Evolutionary conservation across 2,329 filamentous ascomycete species (phyloP).

Genomic region (Fonsecaea pugnacius): DNA sequence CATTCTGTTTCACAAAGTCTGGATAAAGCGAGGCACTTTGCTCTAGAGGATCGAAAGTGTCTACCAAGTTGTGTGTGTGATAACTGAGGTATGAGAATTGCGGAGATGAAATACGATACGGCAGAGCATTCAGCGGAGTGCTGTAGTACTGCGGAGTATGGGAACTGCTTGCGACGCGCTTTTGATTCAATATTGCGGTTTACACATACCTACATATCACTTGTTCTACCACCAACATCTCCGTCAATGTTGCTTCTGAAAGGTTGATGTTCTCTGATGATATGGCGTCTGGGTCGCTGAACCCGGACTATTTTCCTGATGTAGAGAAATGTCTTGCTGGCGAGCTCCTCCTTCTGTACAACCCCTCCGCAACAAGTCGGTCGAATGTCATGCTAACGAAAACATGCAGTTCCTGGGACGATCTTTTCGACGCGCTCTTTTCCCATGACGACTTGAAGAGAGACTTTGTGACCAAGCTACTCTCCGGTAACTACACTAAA

Average conservation of each 20-base stretch:
- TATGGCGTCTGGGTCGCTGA: constrained; percentile 30
- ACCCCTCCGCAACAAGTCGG: neutral
- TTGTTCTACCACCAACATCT: constrained; percentile 1
- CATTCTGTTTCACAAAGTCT: no score
- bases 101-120: no score
- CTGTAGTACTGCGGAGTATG: constrained; percentile 11
- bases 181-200: neutral
- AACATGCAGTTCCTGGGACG: constrained; percentile 32
- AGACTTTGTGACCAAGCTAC: constrained; percentile 20
- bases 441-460: constrained; percentile 26
- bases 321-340: constrained; percentile 42
- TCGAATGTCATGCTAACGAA: constrained; percentile 15
- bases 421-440: constrained; percentile 30
- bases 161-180: constrained; percentile 17
- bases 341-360: constrained; percentile 30
- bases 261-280: constrained; percentile 27
- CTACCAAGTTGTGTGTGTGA: no score
- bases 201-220: neutral
- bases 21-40: no score
- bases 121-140: no score
- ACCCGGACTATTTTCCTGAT: constrained; percentile 29
- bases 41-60: no score
- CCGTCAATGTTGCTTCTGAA: constrained; percentile 13
- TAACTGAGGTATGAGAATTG: no score
- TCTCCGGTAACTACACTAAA: constrained; percentile 27